A percentile compares a stretch with the other conserved stretches of the same genome.
phyloP scores from a whole-genome alignment of 495 filamentous ascomycete species.

The Trichoderma erinaceum region DNA sequence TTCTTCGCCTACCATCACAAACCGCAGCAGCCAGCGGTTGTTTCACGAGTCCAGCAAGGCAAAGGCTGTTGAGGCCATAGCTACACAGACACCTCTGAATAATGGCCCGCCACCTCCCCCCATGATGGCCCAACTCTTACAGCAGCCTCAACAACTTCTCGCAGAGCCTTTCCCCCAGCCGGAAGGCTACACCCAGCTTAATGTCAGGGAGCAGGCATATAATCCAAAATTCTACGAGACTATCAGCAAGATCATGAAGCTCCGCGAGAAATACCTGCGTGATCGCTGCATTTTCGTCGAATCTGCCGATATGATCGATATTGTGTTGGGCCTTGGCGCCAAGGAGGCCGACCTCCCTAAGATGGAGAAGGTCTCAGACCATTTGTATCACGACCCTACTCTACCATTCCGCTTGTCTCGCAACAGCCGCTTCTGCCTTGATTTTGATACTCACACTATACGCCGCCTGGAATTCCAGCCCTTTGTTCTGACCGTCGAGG shows the following conservation, averaged over 20 bases:
- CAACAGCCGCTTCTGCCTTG: constrained; percentile 15
- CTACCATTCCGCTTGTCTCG: background rate
- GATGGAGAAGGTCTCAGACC: background rate
- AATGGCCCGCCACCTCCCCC: constrained; percentile 7
- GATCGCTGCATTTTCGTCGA: constrained; percentile 2
- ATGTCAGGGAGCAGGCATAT: constrained; percentile 10
- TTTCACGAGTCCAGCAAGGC: constrained; percentile 15
- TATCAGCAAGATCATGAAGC: constrained; percentile 6
- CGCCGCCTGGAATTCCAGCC: constrained; percentile 15
- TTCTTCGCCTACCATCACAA: background rate
- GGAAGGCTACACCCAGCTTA: constrained; percentile 5
- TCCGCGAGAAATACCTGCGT: constrained; percentile 5
- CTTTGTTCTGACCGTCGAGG: constrained; percentile 9
- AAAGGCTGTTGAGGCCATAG: constrained; percentile 8
- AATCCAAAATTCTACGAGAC: constrained; percentile 14
- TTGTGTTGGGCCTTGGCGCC: constrained; percentile 10
- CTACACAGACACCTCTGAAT: constrained; percentile 9
- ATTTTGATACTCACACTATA: constrained; percentile 1
- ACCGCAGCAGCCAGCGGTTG: background rate
- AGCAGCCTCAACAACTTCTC: background rate
- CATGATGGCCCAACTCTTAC: background rate
- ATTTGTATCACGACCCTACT: constrained; percentile 5
- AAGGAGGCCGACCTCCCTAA: constrained; percentile 8
- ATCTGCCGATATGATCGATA: constrained; percentile 5
- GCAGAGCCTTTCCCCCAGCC: constrained; percentile 1